These are phyloP conservation scores for Phytopythium cucurbitacearum DNA, from an alignment of 352 stramenopile species.

Conservation along the genomic window DNA sequence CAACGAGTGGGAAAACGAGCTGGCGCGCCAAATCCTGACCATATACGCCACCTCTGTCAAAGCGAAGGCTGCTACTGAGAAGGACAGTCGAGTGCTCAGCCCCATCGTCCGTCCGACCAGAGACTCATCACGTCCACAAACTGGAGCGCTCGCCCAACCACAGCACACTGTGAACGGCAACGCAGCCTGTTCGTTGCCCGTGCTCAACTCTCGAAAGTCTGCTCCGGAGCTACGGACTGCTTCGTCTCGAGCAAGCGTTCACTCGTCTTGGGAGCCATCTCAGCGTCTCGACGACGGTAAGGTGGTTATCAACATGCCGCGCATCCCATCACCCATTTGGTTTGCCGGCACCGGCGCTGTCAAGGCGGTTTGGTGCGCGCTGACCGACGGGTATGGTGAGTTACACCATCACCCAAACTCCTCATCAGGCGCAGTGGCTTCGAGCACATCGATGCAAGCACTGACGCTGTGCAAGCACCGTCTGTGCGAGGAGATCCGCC, in stretches of 20 bases:
- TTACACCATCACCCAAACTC: slow-evolving; percentile 1
- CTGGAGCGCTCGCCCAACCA: no score
- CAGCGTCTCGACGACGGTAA: slow-evolving; percentile 52
- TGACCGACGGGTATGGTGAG: slow-evolving; percentile 49
- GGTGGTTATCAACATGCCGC: slow-evolving; percentile 79
- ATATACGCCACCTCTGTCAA: slow-evolving; percentile 82
- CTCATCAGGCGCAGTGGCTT: background rate
- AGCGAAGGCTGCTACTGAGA: slow-evolving; percentile 28
- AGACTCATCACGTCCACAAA: background rate
- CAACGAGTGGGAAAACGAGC: slow-evolving; percentile 88
- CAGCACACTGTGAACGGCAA: no score
- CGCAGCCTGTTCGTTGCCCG: background rate
- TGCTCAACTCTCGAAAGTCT: background rate
- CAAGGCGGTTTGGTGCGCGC: slow-evolving; percentile 77
- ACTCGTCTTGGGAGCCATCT: slow-evolving; percentile 66
- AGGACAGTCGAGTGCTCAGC: no score
- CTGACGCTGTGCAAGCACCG: slow-evolving; percentile 46
- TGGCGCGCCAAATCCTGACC: slow-evolving; percentile 86
- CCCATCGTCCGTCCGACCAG: background rate
- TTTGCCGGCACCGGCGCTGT: slow-evolving; percentile 77
- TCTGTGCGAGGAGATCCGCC: slow-evolving; percentile 72
- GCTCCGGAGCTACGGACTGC: no score
- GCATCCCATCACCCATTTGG: slow-evolving; percentile 79
- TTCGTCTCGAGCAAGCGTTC: slow-evolving; percentile 15
- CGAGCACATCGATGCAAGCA: background rate